Percentiles rank a stretch among this genome's conserved stretches.
Evolutionary conservation across 2,329 filamentous ascomycete genomes (phyloP).

Genomic region (Kalmusia sp.): DNA sequence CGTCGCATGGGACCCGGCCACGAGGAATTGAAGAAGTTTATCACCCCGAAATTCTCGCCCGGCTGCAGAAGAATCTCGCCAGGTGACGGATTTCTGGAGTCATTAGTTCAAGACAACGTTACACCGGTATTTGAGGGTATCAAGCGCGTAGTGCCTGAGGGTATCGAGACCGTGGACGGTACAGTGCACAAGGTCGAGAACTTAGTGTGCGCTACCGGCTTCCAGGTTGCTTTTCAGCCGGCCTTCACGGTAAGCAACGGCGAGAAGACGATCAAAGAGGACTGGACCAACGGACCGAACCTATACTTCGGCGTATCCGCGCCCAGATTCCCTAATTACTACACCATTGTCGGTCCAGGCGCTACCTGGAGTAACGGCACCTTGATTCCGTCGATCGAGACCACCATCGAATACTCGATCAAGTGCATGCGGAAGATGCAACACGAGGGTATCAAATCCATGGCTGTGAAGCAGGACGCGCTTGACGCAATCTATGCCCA

Average conservation of each 20-base stretch:
- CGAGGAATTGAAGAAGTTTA: conserved; percentile 51
- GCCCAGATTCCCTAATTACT: conserved; percentile 55
- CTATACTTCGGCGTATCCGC: conserved; percentile 53
- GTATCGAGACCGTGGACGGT: conserved; percentile 37
- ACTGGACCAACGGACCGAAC: conserved; percentile 50
- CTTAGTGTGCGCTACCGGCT: conserved; percentile 42
- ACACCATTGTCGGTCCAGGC: conserved; percentile 51
- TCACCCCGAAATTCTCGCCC: conserved; percentile 57
- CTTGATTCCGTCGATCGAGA: conserved; percentile 54
- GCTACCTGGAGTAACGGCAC: conserved; percentile 56
- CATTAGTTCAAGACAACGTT: conserved; percentile 39
- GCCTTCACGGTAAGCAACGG: conserved; percentile 53
- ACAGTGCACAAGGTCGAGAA: conserved; percentile 40
- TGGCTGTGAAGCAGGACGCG: conserved; percentile 39
- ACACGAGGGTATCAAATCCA: conserved; percentile 38
- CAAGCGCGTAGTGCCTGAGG: conserved; percentile 45
- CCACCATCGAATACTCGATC: conserved; percentile 43
- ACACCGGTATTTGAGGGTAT: conserved; percentile 34
- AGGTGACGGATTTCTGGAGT: conserved; percentile 42
- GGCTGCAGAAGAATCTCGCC: conserved; percentile 47
- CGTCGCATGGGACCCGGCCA: conserved; percentile 47
- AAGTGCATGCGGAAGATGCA: conserved; percentile 45
- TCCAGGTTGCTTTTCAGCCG: conserved; percentile 49
- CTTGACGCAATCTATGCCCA: conserved; percentile 40
- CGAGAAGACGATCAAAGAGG: conserved; percentile 44